A percentile compares a stretch with the other conserved stretches of the same genome.
phyloP scores from a whole-genome alignment of 257 asterid species.

The Hygrophila difformis region DNA sequence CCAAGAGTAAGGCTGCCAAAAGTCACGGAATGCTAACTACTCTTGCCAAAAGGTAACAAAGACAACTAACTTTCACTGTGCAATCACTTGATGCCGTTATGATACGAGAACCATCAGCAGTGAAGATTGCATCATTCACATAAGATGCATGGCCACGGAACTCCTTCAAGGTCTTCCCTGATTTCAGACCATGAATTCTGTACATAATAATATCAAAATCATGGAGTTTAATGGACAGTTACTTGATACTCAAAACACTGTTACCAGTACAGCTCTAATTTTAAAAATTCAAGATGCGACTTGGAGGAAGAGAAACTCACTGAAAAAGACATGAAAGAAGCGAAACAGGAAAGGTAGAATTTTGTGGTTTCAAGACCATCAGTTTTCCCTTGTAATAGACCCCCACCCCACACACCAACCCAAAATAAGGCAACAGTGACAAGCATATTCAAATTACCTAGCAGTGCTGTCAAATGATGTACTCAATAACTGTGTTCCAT shows the following conservation, averaged over 20 bases:
- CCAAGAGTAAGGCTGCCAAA: background rate
- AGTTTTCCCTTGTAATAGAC: too few relatives aligned
- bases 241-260: background rate
- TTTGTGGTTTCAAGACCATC: too few relatives aligned
- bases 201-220: slow-evolving; percentile 10
- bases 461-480: slow-evolving; percentile 96
- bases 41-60: background rate
- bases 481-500: slow-evolving; percentile 86
- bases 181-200: slow-evolving; percentile 88
- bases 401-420: too few relatives aligned
- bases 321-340: too few relatives aligned
- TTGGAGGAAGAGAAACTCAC: too few relatives aligned
- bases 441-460: slow-evolving; percentile 34
- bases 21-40: too few relatives aligned
- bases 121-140: slow-evolving; percentile 85
- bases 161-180: slow-evolving; percentile 90
- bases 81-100: slow-evolving; percentile 98
- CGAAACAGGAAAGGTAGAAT: too few relatives aligned
- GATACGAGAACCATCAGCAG: slow-evolving; percentile 85
- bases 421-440: too few relatives aligned
- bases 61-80: slow-evolving; percentile 67
- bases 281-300: too few relatives aligned
- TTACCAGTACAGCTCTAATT: too few relatives aligned
- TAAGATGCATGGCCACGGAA: slow-evolving; percentile 91
- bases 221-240: background rate